These are phyloP conservation scores for Fusarium secorum DNA, from an alignment of 2,329 filamentous ascomycete genomes.

Conservation along the genomic window DNA sequence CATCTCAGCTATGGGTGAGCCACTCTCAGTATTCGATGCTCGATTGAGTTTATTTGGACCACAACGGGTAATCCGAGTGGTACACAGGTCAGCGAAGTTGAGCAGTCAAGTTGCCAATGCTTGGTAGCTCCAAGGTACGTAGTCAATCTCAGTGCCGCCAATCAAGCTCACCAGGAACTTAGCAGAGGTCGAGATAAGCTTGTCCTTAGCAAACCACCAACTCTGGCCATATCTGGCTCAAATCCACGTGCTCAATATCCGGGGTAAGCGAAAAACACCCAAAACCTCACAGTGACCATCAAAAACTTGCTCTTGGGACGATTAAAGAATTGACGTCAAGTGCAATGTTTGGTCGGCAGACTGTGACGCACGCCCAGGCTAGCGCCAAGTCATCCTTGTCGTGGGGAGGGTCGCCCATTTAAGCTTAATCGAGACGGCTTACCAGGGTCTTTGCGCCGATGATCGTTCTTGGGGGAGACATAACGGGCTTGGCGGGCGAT, in stretches of 20 bases:
- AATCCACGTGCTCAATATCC: neutral
- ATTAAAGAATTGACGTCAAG: constrained; percentile 29
- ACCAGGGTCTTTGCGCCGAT: neutral
- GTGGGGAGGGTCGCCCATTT: constrained; percentile 20
- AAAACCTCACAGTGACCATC: neutral
- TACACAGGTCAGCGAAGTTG: neutral
- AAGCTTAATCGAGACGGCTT: constrained; percentile 26
- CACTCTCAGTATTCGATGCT: neutral
- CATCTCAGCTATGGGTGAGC: too few species aligned
- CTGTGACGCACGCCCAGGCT: constrained; percentile 35
- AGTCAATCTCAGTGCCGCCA: neutral
- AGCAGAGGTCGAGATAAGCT: neutral
- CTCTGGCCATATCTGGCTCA: neutral
- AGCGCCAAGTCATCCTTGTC: constrained; percentile 22
- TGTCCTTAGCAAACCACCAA: neutral
- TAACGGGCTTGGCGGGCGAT: neutral
- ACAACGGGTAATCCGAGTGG: accelerated
- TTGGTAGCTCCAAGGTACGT: neutral
- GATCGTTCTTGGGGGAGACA: neutral
- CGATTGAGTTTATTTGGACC: neutral
- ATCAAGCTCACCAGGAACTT: neutral
- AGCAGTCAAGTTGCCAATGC: neutral
- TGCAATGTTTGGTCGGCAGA: constrained; percentile 2
- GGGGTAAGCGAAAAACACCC: neutral
- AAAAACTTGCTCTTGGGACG: constrained; percentile 1